Conservation (phyloP, 2,329 filamentous ascomycete species). For the Claviceps sorghi region DNA sequence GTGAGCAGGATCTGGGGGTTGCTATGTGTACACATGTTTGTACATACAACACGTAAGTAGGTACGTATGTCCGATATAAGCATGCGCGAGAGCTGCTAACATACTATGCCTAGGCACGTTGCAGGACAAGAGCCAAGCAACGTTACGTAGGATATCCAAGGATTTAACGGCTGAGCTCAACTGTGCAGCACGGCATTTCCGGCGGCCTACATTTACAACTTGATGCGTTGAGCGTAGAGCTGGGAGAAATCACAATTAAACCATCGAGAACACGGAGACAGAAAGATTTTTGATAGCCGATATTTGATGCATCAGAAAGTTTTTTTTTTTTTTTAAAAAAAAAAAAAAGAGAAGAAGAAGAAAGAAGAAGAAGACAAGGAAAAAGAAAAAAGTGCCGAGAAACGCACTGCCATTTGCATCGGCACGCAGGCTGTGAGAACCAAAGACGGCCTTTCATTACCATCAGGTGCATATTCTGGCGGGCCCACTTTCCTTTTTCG, state of each 20-base stretch:
- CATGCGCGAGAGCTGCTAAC: background rate
- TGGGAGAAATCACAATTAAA: background rate
- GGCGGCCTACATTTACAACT: background rate
- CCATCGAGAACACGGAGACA: background rate
- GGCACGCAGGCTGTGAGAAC: background rate
- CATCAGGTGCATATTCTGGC: background rate
- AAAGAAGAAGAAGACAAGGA: too few species aligned
- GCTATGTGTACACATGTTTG: too few species aligned
- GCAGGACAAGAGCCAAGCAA: background rate
- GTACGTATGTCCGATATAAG: too few species aligned
- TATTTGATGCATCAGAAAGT: background rate
- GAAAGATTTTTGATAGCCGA: background rate
- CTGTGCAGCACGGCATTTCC: background rate
- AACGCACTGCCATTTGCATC: background rate
- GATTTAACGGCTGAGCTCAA: background rate
- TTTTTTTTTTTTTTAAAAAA: too few species aligned
- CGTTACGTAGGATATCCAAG: background rate
- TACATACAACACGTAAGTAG: background rate
- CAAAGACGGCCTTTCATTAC: background rate
- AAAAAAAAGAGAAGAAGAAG: background rate
- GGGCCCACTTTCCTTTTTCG: background rate
- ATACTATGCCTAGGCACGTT: background rate
- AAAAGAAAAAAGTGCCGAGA: too few species aligned
- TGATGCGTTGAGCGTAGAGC: background rate
- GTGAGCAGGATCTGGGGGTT: too few species aligned